These are phyloP conservation scores for Fraxinus sp. DNA, from an alignment of 305 asterid genomes.

Conservation along the genomic window DNA sequence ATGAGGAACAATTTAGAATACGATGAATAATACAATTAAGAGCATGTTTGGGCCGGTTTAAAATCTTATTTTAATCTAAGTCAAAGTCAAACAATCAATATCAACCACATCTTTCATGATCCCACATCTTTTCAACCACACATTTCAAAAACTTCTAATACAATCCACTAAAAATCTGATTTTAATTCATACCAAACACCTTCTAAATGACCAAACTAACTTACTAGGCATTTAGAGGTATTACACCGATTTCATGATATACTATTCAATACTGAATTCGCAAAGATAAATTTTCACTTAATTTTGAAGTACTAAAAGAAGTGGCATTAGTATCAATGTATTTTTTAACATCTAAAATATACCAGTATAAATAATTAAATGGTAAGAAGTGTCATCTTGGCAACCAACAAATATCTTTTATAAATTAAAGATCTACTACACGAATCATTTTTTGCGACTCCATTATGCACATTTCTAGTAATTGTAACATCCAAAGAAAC, in stretches of 20 bases:
- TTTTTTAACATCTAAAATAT: not conserved
- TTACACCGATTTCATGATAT: not conserved
- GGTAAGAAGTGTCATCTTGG: not conserved
- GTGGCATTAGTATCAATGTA: not conserved
- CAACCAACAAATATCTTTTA: not conserved
- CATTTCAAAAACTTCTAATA: too few species aligned
- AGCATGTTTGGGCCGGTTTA: too few species aligned
- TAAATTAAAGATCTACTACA: not conserved
- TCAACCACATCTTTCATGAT: too few species aligned
- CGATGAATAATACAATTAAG: conserved; percentile 2
- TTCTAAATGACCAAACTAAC: not conserved
- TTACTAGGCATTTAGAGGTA: not conserved
- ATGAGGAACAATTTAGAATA: conserved; percentile 15
- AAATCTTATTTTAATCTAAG: too few species aligned
- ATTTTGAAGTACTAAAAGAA: not conserved
- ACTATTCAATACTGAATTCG: not conserved
- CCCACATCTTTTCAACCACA: too few species aligned
- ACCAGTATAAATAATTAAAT: not conserved
- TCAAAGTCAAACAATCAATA: too few species aligned
- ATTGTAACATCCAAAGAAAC: not conserved
- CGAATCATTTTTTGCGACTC: not conserved
- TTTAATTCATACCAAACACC: too few species aligned
- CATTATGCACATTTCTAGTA: not conserved
- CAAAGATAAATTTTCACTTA: not conserved
- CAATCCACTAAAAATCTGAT: too few species aligned